Evolutionary conservation across 1,284 basidiomycete genomes (phyloP), one percentile per base, ranked within the genome.

Genomic region (Leccinum olivaceoglutinosum): DNA sequence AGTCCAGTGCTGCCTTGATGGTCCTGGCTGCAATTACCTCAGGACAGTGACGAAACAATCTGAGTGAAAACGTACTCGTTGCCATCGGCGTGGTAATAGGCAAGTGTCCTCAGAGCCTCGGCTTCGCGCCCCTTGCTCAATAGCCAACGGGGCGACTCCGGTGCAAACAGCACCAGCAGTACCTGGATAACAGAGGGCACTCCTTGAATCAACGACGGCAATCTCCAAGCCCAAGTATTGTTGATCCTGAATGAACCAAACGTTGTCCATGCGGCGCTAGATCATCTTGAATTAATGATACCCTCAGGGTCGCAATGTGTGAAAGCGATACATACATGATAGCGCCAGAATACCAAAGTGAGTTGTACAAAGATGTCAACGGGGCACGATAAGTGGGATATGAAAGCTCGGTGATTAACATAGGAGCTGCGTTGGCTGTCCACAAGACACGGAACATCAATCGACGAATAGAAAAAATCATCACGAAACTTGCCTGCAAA

Each of bases 311-410:
- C 3, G 18, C 46, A 49, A 49, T 51, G 49, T 51, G 12, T 21
- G 21, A 21, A 21, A 21, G 21, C 21, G 21, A 21, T 21, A 21
- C 21, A 21, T 21, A 21, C 21, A 21, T 21, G 21, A 21, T 21
- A 21, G 21, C 21, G 21, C 21, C 21, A 21, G 21, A 21, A 21
- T 21, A 89, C 89, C 89, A 92, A 61, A 90, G 83, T 6, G 87
- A 86, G 78, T 92, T 91, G 78, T 90, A 92, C 36, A 84, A 77
- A 1, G 88, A 85, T 5, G 87, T 91, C 60, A 91, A 75, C 5
- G 83, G 84, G 2, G 85, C 89, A 65, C 92, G 89, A 74, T 93
- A 86, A 0, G 82, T 78, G 4, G 91, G 92, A 74, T 92, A 92
- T 1, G 90, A 81, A 29, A 93, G 77, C 73, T 93, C 92, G 46